These are phyloP conservation scores for Lentinula edodes DNA, from an alignment of 768 basidiomycete species.

Conservation along the genomic window DNA sequence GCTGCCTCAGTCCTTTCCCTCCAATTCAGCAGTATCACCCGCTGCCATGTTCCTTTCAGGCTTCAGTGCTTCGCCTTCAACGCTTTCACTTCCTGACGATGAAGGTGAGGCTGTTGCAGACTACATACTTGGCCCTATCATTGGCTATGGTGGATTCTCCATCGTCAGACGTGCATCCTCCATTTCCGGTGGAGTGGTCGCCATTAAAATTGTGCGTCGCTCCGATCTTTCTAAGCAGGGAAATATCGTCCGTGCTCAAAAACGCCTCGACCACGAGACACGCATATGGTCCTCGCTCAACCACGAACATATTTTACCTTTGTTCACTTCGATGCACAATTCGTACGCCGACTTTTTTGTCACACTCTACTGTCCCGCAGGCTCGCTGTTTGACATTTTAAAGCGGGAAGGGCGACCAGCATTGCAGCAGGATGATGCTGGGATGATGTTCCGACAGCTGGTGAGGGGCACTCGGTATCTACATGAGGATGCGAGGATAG, in stretches of 20 bases:
- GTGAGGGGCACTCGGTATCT: constrained; percentile 79
- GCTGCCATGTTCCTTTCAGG: constrained; percentile 72
- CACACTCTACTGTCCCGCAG: constrained; percentile 79
- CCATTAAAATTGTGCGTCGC: constrained; percentile 78
- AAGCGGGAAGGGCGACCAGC: constrained; percentile 64
- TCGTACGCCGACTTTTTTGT: constrained; percentile 71
- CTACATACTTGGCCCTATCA: constrained; percentile 69
- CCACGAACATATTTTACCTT: constrained; percentile 84
- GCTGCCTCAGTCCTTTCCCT: neutral
- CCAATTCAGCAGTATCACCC: constrained; percentile 39
- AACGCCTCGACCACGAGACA: constrained; percentile 65
- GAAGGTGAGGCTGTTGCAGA: constrained; percentile 65
- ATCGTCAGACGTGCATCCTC: constrained; percentile 67
- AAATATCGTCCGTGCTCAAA: constrained; percentile 41
- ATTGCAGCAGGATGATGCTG: constrained; percentile 70
- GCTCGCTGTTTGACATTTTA: constrained; percentile 80
- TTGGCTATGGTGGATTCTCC: constrained; percentile 81
- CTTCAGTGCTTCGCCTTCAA: constrained; percentile 39
- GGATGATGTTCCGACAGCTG: constrained; percentile 83
- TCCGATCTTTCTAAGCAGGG: constrained; percentile 49
- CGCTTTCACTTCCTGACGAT: constrained; percentile 45
- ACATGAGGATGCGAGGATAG: constrained; percentile 68
- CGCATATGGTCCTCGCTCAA: constrained; percentile 68
- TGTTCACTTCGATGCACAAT: constrained; percentile 61
- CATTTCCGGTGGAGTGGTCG: constrained; percentile 60